A percentile compares a stretch with the other conserved stretches of the same genome.
These are phyloP conservation scores for Penicillium steckii DNA, from an alignment of 495 filamentous ascomycete genomes.

Conservation along the genomic window DNA sequence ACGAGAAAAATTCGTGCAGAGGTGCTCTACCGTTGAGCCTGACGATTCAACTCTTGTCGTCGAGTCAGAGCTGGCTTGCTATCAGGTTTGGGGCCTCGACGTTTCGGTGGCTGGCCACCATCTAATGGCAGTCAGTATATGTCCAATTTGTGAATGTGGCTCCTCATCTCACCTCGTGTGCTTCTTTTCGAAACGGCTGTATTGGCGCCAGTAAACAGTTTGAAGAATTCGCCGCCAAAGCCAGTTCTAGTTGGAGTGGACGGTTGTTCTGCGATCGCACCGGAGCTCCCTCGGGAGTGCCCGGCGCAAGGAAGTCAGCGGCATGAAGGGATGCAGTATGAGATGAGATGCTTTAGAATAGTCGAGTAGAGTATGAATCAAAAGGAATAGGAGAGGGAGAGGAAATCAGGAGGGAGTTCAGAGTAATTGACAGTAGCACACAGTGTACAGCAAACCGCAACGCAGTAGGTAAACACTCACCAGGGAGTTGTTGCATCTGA, in stretches of 20 bases:
- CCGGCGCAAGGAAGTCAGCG: constrained; percentile 11
- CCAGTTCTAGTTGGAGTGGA: constrained; percentile 25
- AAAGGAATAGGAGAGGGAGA: not conserved
- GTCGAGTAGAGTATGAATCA: no score
- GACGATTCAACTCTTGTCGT: constrained; percentile 89
- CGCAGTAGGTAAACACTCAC: constrained; percentile 12
- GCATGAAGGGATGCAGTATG: not conserved
- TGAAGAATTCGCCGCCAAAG: constrained; percentile 37
- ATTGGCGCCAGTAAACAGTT: constrained; percentile 28
- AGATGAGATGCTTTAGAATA: no score
- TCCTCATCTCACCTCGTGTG: constrained; percentile 40
- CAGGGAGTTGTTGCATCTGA: constrained; percentile 19
- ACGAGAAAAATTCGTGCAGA: not conserved
- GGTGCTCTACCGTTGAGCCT: constrained; percentile 78
- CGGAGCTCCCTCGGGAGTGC: constrained; percentile 14
- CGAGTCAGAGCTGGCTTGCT: constrained; percentile 94
- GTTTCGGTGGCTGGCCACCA: constrained; percentile 87
- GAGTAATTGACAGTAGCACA: not conserved
- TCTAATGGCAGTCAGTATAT: not conserved
- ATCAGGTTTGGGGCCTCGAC: constrained; percentile 92
- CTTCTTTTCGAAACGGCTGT: constrained; percentile 25
- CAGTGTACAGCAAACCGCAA: not conserved
- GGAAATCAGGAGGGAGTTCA: not conserved
- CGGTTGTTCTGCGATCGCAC: constrained; percentile 25
- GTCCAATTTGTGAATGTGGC: no score